phyloP scores from a whole-genome alignment of 2,329 filamentous ascomycete genomes.

The Penicillium crustosum region DNA sequence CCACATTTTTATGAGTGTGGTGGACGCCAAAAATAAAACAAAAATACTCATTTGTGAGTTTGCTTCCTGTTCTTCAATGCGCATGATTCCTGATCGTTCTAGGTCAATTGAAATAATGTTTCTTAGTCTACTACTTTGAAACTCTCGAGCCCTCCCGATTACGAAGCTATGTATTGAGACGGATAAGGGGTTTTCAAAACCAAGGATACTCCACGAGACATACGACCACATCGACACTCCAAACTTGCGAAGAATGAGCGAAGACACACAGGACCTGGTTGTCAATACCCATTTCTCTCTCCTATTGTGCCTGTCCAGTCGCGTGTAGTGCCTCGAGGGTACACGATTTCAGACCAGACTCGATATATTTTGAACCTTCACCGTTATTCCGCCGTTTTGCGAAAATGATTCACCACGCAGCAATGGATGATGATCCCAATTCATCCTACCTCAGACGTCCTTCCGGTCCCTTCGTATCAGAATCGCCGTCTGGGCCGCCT shows the following conservation, averaged over 20 bases:
- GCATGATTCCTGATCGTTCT: constrained; percentile 1
- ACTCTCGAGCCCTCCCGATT: background rate
- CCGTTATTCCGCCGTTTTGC: constrained; percentile 2
- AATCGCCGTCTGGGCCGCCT: constrained; percentile 12
- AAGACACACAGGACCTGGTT: constrained; percentile 5
- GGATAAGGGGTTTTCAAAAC: background rate
- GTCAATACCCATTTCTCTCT: constrained; percentile 8
- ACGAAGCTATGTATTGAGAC: constrained; percentile 17
- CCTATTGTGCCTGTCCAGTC: background rate
- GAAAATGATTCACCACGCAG: constrained; percentile 28
- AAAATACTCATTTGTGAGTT: background rate
- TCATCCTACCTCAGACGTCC: constrained; percentile 23
- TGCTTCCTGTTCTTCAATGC: background rate
- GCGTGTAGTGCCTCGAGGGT: constrained; percentile 9
- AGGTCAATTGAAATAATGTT: constrained; percentile 17
- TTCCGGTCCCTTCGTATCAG: constrained; percentile 16
- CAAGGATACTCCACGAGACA: background rate
- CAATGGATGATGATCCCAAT: constrained; percentile 25
- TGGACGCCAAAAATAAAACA: background rate
- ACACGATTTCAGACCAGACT: background rate
- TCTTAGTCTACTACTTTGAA: constrained; percentile 9
- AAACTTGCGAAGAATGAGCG: constrained; percentile 17
- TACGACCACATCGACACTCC: background rate
- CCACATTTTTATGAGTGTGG: background rate
- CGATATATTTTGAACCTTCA: background rate